Evolutionary conservation across 2,329 filamentous ascomycete species (phyloP).

Genomic region (Claviceps cyperi): DNA sequence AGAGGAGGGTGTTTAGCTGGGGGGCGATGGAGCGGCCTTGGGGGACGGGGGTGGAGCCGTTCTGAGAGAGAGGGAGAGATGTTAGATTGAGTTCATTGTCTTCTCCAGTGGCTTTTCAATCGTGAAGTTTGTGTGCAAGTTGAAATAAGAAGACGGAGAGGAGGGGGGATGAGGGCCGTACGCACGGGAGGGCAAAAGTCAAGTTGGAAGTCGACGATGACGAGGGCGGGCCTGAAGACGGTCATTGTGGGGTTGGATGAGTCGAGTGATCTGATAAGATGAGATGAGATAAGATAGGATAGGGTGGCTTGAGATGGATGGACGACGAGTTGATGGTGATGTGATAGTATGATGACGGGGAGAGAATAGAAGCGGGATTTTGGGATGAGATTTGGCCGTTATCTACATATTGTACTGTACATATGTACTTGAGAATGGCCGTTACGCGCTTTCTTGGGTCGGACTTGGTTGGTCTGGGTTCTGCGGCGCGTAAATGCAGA

Average conservation of each 20-base stretch:
- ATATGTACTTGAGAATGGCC: too few species aligned
- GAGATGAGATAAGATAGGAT: background rate
- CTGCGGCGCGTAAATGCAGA: too few species aligned
- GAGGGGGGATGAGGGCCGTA: too few species aligned
- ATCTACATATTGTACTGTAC: too few species aligned
- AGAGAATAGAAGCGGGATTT: too few species aligned
- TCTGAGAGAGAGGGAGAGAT: constrained; percentile 37
- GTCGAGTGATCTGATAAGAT: background rate
- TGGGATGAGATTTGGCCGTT: too few species aligned
- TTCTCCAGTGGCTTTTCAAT: too few species aligned
- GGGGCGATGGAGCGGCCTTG: constrained; percentile 56
- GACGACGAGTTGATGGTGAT: background rate
- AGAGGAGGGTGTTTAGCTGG: constrained; percentile 60
- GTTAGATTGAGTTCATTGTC: background rate
- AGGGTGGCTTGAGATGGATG: background rate
- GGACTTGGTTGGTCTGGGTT: too few species aligned
- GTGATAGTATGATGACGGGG: too few species aligned
- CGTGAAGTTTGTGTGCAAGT: too few species aligned
- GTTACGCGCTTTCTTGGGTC: too few species aligned
- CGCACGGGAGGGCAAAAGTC: constrained; percentile 81
- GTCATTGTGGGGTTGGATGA: background rate
- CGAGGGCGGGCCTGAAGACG: constrained; percentile 34
- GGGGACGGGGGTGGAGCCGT: constrained; percentile 72
- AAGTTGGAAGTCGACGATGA: constrained; percentile 83
- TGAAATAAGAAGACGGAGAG: too few species aligned